Evolutionary conservation across 2,329 filamentous ascomycete genomes (phyloP).

Genomic region (Fusarium protoensiforme): DNA sequence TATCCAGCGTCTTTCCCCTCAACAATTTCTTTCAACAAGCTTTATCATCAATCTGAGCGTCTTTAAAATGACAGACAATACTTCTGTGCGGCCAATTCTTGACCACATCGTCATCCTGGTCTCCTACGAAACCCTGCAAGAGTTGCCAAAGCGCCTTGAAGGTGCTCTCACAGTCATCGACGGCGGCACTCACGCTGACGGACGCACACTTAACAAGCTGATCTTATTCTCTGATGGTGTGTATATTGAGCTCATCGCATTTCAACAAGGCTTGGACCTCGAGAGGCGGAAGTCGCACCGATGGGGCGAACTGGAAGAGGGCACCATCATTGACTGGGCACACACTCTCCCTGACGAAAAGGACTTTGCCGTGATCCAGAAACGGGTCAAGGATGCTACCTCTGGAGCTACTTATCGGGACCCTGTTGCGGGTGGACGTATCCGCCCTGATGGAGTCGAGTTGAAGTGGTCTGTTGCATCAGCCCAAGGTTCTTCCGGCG

Average conservation of each 20-base stretch:
- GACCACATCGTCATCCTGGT: constrained; percentile 28
- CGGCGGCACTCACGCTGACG: constrained; percentile 20
- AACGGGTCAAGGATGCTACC: background rate
- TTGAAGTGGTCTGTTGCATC: constrained; percentile 28
- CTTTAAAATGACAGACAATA: background rate
- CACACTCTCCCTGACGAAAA: constrained; percentile 18
- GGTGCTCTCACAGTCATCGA: constrained; percentile 16
- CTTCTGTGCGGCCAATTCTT: background rate
- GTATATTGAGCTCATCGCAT: constrained; percentile 31
- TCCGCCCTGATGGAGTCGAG: constrained; percentile 24
- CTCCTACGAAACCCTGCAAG: constrained; percentile 14
- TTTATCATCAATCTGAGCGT: accelerated
- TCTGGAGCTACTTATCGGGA: background rate
- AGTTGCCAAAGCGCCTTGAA: constrained; percentile 9
- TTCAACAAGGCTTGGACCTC: constrained; percentile 17
- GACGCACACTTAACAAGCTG: constrained; percentile 26
- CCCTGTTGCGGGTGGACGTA: constrained; percentile 21
- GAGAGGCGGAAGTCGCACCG: constrained; percentile 18
- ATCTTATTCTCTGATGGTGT: constrained; percentile 17
- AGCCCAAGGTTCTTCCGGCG: background rate
- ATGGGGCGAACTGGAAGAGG: constrained; percentile 23
- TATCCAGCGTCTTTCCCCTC: background rate
- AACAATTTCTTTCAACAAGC: background rate
- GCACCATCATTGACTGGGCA: constrained; percentile 23
- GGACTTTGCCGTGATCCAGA: constrained; percentile 9